Base-by-base conservation (phyloP, 352 stramenopile genomes). In the Peronosclerospora sorghi region DNA sequence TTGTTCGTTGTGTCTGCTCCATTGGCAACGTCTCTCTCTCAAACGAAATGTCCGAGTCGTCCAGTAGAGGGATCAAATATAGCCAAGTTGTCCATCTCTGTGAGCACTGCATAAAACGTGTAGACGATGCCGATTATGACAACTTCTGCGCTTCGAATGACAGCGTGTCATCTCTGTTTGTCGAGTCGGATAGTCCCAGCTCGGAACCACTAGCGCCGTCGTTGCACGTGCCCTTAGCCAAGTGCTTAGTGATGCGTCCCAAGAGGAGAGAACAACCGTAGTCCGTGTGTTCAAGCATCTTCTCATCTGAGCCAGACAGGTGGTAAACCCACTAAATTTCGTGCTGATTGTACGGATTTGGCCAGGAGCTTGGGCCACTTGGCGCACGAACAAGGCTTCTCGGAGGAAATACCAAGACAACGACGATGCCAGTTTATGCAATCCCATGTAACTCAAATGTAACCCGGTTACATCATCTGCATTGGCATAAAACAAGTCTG, bases 231-330 rank as follows among this genome's bases (percentile, higher is more conserved):
- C 73, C 3, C 40, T 84, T 5, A 67, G 62, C 21, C 46, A 78
- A 37, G 65, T 68, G 15, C 58, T 76, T 40, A 47, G 57, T 13
- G 44, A 55, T 3, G 63, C 70, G 42, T 62, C 62, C 4, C 42
- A 62, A 20, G 45, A 56, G 27, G 35, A 61, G 5, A 68, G 62
- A 35, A 35, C 51, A 2, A 55, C 61, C 7, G 45, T 78, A 6
- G 68, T 76, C 41, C 65, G 47, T 10, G 65, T 85, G 7, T 72
- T 81, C 39, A 72, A 74, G 39, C 39, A 56, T n/a, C 37, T 86
- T 32, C 45, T 82, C 8, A 71, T 8, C 56, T 45, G 7, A 49
- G 55, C 15, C 35, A 56, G 27, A 17, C 1, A 26, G 49, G 51
- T n/a, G 19, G 14, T 13, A 15, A 41, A 1, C 46, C 41, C 18